A percentile compares a stretch with the other conserved stretches of the same genome.
phyloP scores from a whole-genome alignment of 2,329 filamentous ascomycete species.

The Magnaporthales sp. region DNA sequence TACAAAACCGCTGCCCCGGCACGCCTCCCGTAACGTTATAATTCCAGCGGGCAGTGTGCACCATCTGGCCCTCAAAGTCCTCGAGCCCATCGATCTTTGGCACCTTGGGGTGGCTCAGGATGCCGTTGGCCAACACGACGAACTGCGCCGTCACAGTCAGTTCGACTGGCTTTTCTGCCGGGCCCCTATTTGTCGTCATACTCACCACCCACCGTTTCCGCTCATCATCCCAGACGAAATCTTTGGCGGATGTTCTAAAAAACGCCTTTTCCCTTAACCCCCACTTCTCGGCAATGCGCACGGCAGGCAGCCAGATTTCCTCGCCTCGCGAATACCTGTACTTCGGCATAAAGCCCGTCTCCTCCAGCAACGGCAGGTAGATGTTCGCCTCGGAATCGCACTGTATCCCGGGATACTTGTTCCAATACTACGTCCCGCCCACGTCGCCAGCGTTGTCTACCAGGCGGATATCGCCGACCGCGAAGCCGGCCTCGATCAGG shows the following conservation, averaged over 20 bases:
- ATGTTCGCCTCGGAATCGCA: slow-evolving; percentile 26
- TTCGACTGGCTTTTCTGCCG: not conserved
- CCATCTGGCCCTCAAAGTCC: no score
- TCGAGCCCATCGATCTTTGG: not conserved
- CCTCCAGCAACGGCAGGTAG: not conserved
- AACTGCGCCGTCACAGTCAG: not conserved
- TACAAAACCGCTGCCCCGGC: no score
- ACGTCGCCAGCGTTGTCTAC: slow-evolving; percentile 33
- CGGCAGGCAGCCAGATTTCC: not conserved
- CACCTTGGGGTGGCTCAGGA: not conserved
- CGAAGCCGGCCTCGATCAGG: slow-evolving; percentile 24
- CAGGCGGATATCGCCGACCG: slow-evolving; percentile 27
- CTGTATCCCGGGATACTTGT: slow-evolving; percentile 37
- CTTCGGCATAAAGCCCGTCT: not conserved
- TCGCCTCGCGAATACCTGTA: not conserved
- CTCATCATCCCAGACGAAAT: slow-evolving; percentile 31
- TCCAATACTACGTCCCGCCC: slow-evolving; percentile 45
- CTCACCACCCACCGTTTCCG: slow-evolving; percentile 14
- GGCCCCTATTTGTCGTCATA: slow-evolving; percentile 3
- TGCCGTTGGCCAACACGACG: not conserved
- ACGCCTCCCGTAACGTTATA: no score
- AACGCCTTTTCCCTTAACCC: slow-evolving; percentile 20
- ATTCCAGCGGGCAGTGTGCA: no score
- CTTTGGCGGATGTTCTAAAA: slow-evolving; percentile 34
- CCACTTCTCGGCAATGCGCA: not conserved